These are phyloP conservation scores for Monilinia laxa DNA, from an alignment of 2,329 filamentous ascomycete genomes.

Conservation along the genomic window DNA sequence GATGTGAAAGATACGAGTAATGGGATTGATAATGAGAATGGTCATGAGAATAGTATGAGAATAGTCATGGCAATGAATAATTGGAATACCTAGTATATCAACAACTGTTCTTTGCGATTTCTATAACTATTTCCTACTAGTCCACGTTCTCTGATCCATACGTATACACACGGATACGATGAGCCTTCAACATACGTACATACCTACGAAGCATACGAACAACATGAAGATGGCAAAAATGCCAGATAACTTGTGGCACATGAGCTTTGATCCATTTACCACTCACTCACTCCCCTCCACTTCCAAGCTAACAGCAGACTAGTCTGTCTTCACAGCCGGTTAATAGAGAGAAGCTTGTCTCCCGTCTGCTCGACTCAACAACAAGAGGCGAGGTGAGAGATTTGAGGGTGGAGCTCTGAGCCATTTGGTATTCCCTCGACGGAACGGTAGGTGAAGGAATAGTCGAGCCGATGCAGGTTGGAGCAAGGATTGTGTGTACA, in stretches of 20 bases:
- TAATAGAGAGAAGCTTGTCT: no score
- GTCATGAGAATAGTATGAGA: no score
- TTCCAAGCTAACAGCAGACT: no score
- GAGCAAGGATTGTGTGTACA: neutral
- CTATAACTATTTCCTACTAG: neutral
- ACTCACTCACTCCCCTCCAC: neutral
- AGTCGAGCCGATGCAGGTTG: neutral
- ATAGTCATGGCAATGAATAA: no score
- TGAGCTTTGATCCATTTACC: neutral
- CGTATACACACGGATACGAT: neutral
- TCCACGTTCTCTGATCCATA: neutral
- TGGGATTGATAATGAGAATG: no score
- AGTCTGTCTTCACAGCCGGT: no score
- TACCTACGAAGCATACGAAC: neutral
- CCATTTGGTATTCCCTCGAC: no score
- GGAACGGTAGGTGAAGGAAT: no score
- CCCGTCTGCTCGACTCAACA: neutral
- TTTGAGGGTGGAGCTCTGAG: neutral
- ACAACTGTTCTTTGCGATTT: neutral
- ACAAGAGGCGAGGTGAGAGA: neutral
- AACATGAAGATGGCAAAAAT: neutral
- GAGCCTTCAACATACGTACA: neutral
- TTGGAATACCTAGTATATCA: neutral
- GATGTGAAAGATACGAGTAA: no score
- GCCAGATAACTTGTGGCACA: neutral